These are phyloP conservation scores for Backusella tuberculispora DNA, from an alignment of 192 early-diverging fungal genomes.

Conservation along the genomic window DNA sequence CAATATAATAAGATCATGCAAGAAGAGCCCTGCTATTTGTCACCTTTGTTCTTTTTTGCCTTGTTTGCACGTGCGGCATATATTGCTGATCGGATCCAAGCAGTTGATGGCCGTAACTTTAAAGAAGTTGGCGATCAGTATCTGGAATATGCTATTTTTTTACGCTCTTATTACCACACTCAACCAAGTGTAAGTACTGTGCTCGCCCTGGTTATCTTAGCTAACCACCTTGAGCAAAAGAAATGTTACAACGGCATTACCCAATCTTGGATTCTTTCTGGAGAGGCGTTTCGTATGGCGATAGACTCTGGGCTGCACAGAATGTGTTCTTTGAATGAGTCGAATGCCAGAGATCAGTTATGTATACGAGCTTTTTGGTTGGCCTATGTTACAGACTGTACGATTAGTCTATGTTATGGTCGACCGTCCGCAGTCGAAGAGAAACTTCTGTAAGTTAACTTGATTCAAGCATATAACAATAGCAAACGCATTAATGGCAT, in stretches of 20 bases:
- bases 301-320: constrained; percentile 78
- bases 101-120: neutral
- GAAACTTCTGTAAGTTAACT: constrained; percentile 31
- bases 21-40: neutral
- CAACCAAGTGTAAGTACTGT: constrained; percentile 52
- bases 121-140: neutral
- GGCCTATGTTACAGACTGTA: constrained; percentile 66
- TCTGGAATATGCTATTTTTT: constrained; percentile 11
- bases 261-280: constrained; percentile 66
- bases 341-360: constrained; percentile 38
- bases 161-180: constrained; percentile 61
- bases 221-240: constrained; percentile 62
- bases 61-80: neutral
- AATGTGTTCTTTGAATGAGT: neutral
- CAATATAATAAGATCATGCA: neutral
- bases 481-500: too few relatives aligned
- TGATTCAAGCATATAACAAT: neutral
- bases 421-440: constrained; percentile 56
- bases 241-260: constrained; percentile 45
- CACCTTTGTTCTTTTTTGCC: neutral
- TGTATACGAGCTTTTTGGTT: constrained; percentile 72
- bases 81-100: neutral
- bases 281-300: constrained; percentile 72
- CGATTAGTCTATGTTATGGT: constrained; percentile 64
- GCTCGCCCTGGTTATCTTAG: constrained; percentile 64